Base-by-base conservation (phyloP, 192 early-diverging fungal species). In the Allomyces macrogynus region DNA sequence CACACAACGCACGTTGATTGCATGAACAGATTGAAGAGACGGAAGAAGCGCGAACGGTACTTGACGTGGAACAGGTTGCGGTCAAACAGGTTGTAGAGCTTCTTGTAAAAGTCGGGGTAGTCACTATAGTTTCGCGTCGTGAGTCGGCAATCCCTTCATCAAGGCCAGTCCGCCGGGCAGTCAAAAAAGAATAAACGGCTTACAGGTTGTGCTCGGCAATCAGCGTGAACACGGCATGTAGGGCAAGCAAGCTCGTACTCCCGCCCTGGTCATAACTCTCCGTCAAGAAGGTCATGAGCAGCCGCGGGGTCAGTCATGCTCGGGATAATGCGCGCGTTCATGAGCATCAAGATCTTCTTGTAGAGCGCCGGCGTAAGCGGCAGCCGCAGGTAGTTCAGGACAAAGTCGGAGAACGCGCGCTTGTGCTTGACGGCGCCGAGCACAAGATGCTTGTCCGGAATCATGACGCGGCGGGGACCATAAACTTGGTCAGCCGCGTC, bases 41-140 rank as follows among this genome's bases (percentile, higher is more conserved):
- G 87, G 76, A 97, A 90, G 79, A 97, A 95, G 61, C 93, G 80
- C 10, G 93, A 87, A 22, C 91, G 84, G 78, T 95, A 97, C 78
- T 93, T 95, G 64, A 91, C 87, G 71, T 93, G 89, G 72, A 95
- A 77, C 23, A 99, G 65, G 67, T 93, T 84, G 63, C 83, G 80
- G 69, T 99, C 92, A 25, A 99, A 80, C 62, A 99, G 74, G 49
- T 81, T 79, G 68, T 99, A 99, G 24, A 99, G 85, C 73, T 95
- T 94, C 54, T 79, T 77, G 74, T 93, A 99, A 68, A 99, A 99
- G 70, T 92, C 87, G n/a, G 93, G 93, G 69, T 99, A 99, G 77
- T 95, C 92, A 24, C 87, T 89, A 68, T 9, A 44, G 26, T 73
- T 23, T 23, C 11, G 42, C 61, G 25, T 42, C 32, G 9, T 57